Base-by-base conservation (phyloP, 306 rosid species). In the Macrotyloma uniflorum region DNA sequence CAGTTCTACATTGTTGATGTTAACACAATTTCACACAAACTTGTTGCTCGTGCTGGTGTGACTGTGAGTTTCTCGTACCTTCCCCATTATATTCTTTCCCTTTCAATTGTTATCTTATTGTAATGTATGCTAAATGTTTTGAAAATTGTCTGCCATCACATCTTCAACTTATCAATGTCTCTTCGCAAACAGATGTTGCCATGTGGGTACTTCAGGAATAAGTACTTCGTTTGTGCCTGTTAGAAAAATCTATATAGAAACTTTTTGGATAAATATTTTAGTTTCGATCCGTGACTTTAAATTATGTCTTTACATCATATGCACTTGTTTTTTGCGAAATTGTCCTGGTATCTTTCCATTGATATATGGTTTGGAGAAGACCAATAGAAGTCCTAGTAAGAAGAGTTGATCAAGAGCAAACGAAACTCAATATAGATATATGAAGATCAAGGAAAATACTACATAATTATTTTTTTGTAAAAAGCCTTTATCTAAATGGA, bases 31-130 rank as follows among this genome's bases (percentile, higher is more conserved):
- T 76, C 92, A 38, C 93, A 89, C 86, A 92, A 83, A 88, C 95
- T 94, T 58, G 92, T 94, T 64, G 79, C 90, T 66, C 92, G 78
- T 18, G 98, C 93, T 43, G 95, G 94, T 47, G 94, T 94, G 35
- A 88, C 96, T 69, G 98, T 94, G 86, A 92, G 98, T 90, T 69
- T 42, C 74, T 84, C 50, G 12, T 64, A 43, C 61, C 28, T 46
- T 77, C 49, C 79, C 59, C 18, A 32, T 58, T 68, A 38, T 70
- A n/a, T 76, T 51, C 72, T 20, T 42, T 75, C 26, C 20, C 19
- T 67, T 35, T 78, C 30, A 23, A 53, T 80, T 71, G 15, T 79
- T 79, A 33, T 55, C 76, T 70, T 43, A 54, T 6, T 36, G 16
- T 72, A 36, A 22, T 43, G 49, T 72, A 50, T 71, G 50, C 16